Evolutionary conservation across 805 yeast genomes (phyloP), one percentile per base, ranked within the genome.

Genomic region (Kluyveromyces wickerhamii): DNA sequence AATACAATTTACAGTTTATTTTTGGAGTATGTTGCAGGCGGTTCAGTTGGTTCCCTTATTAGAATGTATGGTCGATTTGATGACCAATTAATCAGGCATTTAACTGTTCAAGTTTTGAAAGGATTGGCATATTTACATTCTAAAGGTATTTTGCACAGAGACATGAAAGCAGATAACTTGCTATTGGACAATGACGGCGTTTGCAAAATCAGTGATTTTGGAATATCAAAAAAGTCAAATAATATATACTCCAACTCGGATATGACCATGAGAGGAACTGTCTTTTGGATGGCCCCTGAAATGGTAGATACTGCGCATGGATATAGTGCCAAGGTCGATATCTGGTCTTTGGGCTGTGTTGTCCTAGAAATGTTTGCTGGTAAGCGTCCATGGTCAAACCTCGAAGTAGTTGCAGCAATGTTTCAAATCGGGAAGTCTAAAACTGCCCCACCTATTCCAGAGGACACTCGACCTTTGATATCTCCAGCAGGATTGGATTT

Each of bases 251-350:
- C 83, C 20, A 87, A 92, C 56, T 86, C 95, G 4, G 96, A 86
- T 36, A 84, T 88, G 95, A 88, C 96, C 9, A 86, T 85, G 94
- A 95, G 94, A 59, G 99, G 99, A 16, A 88, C 98, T 0, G 86
- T 94, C 1, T 92, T 88, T 57, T 92, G 98, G 98, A 92, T 92
- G 98, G 99, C 99, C 1, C 99, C 99, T 0, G 99, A 92, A 54
- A 95, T 94, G 44, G 87, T 92, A 33, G 89, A 87, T 54, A 86
- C 85, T 39, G 78, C 78, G 44, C 92, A 81, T 54, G 98, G 98
- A 1, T 92, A 92, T 56, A 85, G 94, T 64, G 98, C 98, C 14
- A 92, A 92, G 60, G 87, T 92, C 16, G 99, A 92, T 59, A 88
- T 92, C 25, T 92, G 99, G 99, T 88, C 97, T 1, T 59, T 89